Conservation (phyloP, 1,139 yeast genomes). For the Geotrichum phurueaensis region DNA sequence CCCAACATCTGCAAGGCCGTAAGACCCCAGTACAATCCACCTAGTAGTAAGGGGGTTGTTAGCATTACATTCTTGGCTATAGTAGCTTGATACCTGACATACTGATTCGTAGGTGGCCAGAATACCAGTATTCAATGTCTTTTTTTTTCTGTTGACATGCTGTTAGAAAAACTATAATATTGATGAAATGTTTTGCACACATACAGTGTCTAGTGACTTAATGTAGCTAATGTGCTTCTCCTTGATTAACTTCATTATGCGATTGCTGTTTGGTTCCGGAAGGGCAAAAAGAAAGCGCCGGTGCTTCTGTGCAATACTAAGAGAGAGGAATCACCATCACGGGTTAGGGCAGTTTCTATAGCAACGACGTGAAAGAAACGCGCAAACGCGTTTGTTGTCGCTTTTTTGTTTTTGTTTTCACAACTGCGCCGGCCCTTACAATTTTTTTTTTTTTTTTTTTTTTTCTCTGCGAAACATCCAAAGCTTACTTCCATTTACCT, state of each 20-base stretch:
- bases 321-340: background rate
- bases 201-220: conserved; percentile 42
- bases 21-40: conserved; percentile 94
- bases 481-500: background rate
- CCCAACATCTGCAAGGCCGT: conserved; percentile 64
- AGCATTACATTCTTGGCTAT: background rate
- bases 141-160: conserved; percentile 36
- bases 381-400: background rate
- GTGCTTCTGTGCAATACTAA: background rate
- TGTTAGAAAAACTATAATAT: background rate
- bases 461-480: background rate
- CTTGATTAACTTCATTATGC: conserved; percentile 16
- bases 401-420: background rate
- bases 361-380: conserved; percentile 8
- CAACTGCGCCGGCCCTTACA: background rate
- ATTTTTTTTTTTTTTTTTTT: background rate
- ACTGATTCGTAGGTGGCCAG: conserved; percentile 80
- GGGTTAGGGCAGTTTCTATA: conserved; percentile 1
- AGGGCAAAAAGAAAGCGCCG: background rate
- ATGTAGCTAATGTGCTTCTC: conserved; percentile 52
- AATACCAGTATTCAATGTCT: conserved; percentile 76
- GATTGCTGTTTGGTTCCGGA: background rate
- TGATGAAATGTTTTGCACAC: conserved; percentile 9
- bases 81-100: conserved; percentile 13
- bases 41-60: conserved; percentile 16